These are phyloP conservation scores for Globisporangium iwayamae DNA, from an alignment of 352 stramenopile species.

Conservation along the genomic window DNA sequence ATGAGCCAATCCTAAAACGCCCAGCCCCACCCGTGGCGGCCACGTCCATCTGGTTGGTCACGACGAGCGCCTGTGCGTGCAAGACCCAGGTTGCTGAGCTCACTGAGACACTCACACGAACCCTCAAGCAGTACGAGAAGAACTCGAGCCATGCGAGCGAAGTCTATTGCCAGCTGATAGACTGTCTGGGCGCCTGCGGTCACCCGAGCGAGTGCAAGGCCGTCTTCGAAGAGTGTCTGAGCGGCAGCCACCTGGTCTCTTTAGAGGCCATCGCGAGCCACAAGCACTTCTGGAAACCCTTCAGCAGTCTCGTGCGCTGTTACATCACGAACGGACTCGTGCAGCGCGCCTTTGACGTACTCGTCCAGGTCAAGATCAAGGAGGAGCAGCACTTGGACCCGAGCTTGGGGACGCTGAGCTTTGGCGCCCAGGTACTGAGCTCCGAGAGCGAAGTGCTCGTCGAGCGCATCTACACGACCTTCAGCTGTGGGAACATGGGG, in stretches of 20 bases:
- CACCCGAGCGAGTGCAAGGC: slow-evolving; percentile 42
- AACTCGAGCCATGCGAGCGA: slow-evolving; percentile 24
- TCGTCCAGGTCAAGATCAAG: slow-evolving; percentile 39
- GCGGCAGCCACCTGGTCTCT: slow-evolving; percentile 22
- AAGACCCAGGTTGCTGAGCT: slow-evolving; percentile 17
- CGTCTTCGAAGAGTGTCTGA: slow-evolving; percentile 48
- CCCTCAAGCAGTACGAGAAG: slow-evolving; percentile 15
- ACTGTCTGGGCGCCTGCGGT: slow-evolving; percentile 27
- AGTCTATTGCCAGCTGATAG: slow-evolving; percentile 39
- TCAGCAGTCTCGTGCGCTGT: slow-evolving; percentile 36
- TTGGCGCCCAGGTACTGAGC: slow-evolving; percentile 30
- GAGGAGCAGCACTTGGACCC: slow-evolving; percentile 40
- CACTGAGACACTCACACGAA: slow-evolving; percentile 23
- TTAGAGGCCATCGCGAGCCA: slow-evolving; percentile 27
- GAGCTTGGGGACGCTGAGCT: slow-evolving; percentile 24
- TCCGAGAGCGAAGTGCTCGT: slow-evolving; percentile 33
- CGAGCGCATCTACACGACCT: slow-evolving; percentile 42
- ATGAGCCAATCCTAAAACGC: slow-evolving; percentile 7
- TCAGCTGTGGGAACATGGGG: slow-evolving; percentile 41
- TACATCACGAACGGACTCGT: slow-evolving; percentile 43
- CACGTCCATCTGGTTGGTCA: slow-evolving; percentile 39
- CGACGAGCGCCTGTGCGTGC: slow-evolving; percentile 28
- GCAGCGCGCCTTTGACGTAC: slow-evolving; percentile 40
- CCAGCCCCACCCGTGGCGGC: slow-evolving; percentile 11
- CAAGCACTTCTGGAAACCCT: slow-evolving; percentile 34